Conservation (phyloP, 306 rosid genomes). For the Mimosa bimucronata region DNA sequence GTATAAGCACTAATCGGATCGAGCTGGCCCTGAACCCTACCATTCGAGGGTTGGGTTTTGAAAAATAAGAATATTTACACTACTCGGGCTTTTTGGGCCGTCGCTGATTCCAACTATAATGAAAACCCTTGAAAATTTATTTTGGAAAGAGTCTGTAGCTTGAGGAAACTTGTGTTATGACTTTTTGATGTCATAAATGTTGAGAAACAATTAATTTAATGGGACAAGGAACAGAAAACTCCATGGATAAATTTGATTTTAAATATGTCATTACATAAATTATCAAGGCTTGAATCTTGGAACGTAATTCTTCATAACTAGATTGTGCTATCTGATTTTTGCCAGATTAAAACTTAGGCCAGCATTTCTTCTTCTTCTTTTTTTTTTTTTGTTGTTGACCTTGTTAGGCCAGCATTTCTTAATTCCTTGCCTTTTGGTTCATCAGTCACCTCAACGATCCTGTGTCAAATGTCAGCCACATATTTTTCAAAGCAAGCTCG, state of each 20-base stretch:
- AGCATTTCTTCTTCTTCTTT: too few relatives aligned
- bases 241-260: background rate
- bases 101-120: too few relatives aligned
- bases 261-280: background rate
- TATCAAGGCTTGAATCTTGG: background rate
- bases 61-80: too few relatives aligned
- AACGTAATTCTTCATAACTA: background rate
- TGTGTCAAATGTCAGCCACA: background rate
- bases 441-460: slow-evolving; percentile 30
- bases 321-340: background rate
- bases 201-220: background rate
- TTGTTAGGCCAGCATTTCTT: background rate
- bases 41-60: too few relatives aligned
- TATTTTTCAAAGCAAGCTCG: slow-evolving; percentile 30
- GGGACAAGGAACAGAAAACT: background rate
- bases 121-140: background rate
- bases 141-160: background rate
- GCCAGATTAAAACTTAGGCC: background rate
- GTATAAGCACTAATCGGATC: too few relatives aligned
- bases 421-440: background rate
- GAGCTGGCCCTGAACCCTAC: too few relatives aligned
- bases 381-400: too few relatives aligned
- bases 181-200: background rate
- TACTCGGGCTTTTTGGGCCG: too few relatives aligned
- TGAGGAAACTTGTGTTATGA: background rate